These are phyloP conservation scores for Adenanthera pavonina DNA, from an alignment of 306 rosid species.

Conservation along the genomic window DNA sequence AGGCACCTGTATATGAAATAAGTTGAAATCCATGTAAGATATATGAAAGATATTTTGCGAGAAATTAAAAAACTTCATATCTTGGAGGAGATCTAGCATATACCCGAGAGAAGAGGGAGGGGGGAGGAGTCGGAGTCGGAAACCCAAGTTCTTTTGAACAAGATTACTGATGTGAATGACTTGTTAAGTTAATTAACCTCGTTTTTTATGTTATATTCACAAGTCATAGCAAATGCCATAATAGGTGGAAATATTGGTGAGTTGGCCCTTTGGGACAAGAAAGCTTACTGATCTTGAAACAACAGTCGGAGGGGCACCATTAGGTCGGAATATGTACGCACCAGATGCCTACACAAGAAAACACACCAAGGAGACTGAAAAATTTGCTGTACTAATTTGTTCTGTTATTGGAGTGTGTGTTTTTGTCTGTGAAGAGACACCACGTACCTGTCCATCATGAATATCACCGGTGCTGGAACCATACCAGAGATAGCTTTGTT, in stretches of 20 bases:
- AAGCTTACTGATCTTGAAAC: constrained; percentile 84
- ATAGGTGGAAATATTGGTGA: neutral
- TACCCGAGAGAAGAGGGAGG: neutral
- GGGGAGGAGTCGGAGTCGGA: no score
- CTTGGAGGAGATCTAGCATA: neutral
- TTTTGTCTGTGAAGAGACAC: constrained; percentile 21
- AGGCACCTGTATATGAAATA: constrained; percentile 56
- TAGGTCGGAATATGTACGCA: constrained; percentile 90
- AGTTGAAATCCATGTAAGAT: neutral
- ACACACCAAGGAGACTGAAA: constrained; percentile 10
- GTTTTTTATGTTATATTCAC: neutral
- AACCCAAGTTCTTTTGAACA: neutral
- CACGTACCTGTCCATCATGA: constrained; percentile 51
- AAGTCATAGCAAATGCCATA: neutral
- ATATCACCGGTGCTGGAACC: constrained; percentile 46
- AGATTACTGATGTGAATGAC: neutral
- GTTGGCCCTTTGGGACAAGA: constrained; percentile 12
- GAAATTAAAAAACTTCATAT: neutral
- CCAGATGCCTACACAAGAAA: constrained; percentile 66
- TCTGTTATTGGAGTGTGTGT: constrained; percentile 23
- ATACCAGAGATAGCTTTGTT: constrained; percentile 88
- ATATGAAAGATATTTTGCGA: neutral
- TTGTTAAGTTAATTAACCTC: neutral
- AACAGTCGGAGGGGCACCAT: constrained; percentile 60
- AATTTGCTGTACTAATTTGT: constrained; percentile 8